Conservation (phyloP, 2,329 filamentous ascomycete genomes). For the Colletotrichum filicis region DNA sequence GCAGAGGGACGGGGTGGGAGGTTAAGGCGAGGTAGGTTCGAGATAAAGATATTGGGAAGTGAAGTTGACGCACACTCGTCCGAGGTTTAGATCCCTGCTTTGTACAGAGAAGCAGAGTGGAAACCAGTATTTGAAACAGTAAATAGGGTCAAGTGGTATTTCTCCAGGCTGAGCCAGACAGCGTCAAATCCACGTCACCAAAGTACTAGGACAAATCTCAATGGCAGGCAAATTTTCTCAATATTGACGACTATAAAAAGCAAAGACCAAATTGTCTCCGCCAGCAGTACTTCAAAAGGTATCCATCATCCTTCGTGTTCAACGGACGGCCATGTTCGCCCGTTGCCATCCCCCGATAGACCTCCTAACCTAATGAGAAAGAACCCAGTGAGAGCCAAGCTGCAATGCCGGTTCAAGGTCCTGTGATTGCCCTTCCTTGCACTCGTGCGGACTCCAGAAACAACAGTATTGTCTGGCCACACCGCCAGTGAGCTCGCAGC, state of each 20-base stretch:
- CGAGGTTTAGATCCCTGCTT: too few relatives aligned
- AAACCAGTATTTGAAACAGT: too few relatives aligned
- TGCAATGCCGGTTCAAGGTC: conserved; percentile 30
- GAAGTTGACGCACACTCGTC: too few relatives aligned
- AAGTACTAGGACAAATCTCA: too few relatives aligned
- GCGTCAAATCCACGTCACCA: too few relatives aligned
- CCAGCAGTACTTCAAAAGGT: conserved; percentile 13
- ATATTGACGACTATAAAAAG: conserved; percentile 11
- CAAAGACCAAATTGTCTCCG: conserved; percentile 5
- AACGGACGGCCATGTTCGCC: background rate
- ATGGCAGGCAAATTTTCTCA: conserved; percentile 5
- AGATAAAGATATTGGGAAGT: too few relatives aligned
- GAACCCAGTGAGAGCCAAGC: conserved; percentile 32
- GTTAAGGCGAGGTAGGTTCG: too few relatives aligned
- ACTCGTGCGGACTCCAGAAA: conserved; percentile 14
- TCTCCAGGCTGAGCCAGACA: too few relatives aligned
- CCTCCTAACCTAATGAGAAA: conserved; percentile 4
- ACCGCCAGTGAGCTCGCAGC: background rate
- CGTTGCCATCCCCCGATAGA: background rate
- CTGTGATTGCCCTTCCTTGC: conserved; percentile 30
- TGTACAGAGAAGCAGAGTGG: too few relatives aligned
- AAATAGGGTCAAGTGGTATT: too few relatives aligned
- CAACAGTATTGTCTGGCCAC: background rate
- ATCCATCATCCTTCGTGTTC: conserved; percentile 9
- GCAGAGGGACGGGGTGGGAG: too few relatives aligned